These are phyloP conservation scores for Euclidium syriacum DNA, from an alignment of 345 rosid species.

Conservation along the genomic window DNA sequence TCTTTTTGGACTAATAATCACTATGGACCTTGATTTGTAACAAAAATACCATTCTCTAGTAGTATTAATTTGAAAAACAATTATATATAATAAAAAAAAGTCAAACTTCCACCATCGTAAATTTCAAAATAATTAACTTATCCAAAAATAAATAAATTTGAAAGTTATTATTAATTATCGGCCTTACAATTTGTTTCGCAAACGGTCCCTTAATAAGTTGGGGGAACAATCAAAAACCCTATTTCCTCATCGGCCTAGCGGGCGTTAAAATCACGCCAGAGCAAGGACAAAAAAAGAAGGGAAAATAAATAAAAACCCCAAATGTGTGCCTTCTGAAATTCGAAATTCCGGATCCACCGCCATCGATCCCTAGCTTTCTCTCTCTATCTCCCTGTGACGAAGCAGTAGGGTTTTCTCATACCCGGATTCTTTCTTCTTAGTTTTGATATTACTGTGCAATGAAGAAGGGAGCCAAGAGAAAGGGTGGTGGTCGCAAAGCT, in stretches of 20 bases:
- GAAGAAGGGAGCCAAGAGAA: conserved; percentile 47
- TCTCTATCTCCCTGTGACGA: conserved; percentile 4
- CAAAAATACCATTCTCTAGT: no score
- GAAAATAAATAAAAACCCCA: neutral
- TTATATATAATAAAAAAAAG: no score
- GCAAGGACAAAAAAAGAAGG: neutral
- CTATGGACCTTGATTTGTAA: no score
- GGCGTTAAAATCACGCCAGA: conserved; percentile 9
- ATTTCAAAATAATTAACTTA: neutral
- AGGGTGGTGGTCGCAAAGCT: conserved; percentile 28
- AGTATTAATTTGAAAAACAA: no score
- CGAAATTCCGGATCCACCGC: conserved; percentile 38
- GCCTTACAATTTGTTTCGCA: neutral
- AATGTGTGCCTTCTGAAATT: conserved; percentile 12
- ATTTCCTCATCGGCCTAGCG: neutral
- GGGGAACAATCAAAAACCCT: conserved; percentile 1
- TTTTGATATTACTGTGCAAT: conserved; percentile 11
- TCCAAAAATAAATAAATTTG: no score
- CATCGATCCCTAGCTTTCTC: conserved; percentile 19
- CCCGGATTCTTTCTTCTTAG: neutral
- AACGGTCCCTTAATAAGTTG: conserved; percentile 8
- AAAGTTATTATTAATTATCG: neutral
- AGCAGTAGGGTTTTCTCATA: conserved; percentile 6
- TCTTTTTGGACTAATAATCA: no score
- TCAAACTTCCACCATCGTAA: conserved; percentile 5